Evolutionary conservation across 805 yeast genomes (phyloP).

Genomic region (Scheffersomyces coipomensis): DNA sequence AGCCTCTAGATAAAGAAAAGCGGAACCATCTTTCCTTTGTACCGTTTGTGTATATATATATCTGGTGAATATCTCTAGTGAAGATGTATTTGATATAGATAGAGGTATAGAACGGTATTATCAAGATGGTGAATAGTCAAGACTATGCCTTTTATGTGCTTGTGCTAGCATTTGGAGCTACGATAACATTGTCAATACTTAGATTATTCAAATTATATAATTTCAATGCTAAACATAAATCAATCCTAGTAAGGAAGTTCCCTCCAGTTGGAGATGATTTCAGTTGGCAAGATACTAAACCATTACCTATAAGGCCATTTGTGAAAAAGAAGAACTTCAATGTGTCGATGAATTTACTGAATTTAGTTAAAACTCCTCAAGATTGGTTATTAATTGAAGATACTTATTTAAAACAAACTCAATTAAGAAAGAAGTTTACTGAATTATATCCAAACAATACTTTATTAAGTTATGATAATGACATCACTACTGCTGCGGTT

Average conservation of each 20-base stretch:
- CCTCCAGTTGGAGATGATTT: constrained; percentile 33
- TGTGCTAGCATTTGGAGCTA: too few relatives aligned
- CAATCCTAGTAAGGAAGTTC: constrained; percentile 1
- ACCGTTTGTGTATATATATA: too few relatives aligned
- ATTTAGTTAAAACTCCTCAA: constrained; percentile 32
- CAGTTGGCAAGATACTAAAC: constrained; percentile 43
- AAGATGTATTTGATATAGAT: too few relatives aligned
- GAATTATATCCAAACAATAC: constrained; percentile 29
- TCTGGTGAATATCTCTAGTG: too few relatives aligned
- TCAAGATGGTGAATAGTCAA: too few relatives aligned
- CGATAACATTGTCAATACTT: too few relatives aligned
- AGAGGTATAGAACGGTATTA: too few relatives aligned
- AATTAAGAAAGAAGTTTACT: constrained; percentile 33
- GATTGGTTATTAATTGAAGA: constrained; percentile 65
- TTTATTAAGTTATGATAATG: constrained; percentile 19
- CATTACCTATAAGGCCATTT: constrained; percentile 41
- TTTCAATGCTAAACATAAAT: too few relatives aligned
- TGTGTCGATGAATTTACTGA: constrained; percentile 32
- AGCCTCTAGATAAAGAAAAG: too few relatives aligned
- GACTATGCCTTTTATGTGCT: too few relatives aligned
- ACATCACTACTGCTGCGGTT: constrained; percentile 30
- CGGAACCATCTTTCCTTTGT: too few relatives aligned
- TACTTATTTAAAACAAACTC: constrained; percentile 49
- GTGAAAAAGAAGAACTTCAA: constrained; percentile 33
- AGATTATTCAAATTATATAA: too few relatives aligned